phyloP scores from a whole-genome alignment of 495 filamentous ascomycete genomes.

The Tuber borchii region DNA sequence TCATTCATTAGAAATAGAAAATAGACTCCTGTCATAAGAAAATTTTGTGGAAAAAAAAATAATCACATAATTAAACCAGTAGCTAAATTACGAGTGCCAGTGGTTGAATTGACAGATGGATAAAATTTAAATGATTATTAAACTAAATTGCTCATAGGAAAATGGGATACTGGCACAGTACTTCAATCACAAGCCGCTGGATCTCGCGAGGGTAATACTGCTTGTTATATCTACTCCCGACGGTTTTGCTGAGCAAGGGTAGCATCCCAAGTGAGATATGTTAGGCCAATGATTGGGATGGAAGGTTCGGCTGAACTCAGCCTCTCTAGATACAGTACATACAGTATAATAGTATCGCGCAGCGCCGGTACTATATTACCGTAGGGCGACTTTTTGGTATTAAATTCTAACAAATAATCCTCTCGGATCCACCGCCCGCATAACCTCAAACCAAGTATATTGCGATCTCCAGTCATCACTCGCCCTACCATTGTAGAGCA shows the following conservation, averaged over 20 bases:
- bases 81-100: neutral
- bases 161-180: neutral
- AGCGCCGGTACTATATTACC: no score
- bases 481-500: no score
- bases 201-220: neutral
- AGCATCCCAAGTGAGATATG: neutral
- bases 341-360: neutral
- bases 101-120: neutral
- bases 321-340: neutral
- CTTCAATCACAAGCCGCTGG: neutral
- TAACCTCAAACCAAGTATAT: no score
- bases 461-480: no score
- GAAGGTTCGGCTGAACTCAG: neutral
- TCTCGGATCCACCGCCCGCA: no score
- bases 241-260: neutral
- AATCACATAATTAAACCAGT: neutral
- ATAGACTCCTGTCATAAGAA: neutral
- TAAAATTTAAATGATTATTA: neutral
- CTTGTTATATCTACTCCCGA: neutral
- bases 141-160: neutral
- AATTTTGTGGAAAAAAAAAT: neutral
- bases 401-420: no score
- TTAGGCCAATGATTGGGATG: neutral
- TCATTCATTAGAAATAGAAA: neutral
- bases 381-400: no score